Percentiles rank a stretch among this genome's conserved stretches.
Conservation (phyloP, 2,329 filamentous ascomycete species). For the Cladorrhinum sp. region DNA sequence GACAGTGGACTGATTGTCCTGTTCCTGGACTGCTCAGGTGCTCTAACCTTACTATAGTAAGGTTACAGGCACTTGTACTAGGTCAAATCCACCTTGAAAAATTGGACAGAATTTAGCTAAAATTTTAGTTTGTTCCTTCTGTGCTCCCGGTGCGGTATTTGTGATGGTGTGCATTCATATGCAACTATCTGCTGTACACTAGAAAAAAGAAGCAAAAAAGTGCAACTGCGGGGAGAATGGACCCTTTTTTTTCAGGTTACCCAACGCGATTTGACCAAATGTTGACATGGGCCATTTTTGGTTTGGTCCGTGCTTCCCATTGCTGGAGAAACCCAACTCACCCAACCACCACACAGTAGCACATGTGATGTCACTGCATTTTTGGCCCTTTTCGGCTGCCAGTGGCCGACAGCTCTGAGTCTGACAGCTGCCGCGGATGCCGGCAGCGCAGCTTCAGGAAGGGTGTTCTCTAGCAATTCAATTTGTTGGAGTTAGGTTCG, state of each 20-base stretch:
- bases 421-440: conserved; percentile 17
- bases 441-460: conserved; percentile 5
- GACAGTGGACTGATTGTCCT: background rate
- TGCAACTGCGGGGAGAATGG: background rate
- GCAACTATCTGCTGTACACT: background rate
- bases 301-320: conserved; percentile 14
- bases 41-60: background rate
- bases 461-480: background rate
- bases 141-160: background rate
- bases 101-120: background rate
- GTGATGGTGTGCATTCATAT: background rate
- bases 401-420: conserved; percentile 6
- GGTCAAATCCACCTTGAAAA: background rate
- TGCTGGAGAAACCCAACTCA: conserved; percentile 25
- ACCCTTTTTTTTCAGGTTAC: conserved; percentile 1
- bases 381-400: conserved; percentile 8
- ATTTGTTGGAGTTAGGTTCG: conserved; percentile 1
- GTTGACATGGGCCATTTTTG: conserved; percentile 24
- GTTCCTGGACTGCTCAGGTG: background rate
- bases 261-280: conserved; percentile 18
- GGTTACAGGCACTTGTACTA: background rate
- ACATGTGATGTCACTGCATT: conserved; percentile 22
- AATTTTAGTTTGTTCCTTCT: background rate
- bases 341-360: background rate
- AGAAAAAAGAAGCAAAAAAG: background rate